A percentile compares a stretch with the other conserved stretches of the same genome.
These are phyloP conservation scores for Ceratonia siliqua DNA, from an alignment of 306 rosid genomes.

Conservation along the genomic window DNA sequence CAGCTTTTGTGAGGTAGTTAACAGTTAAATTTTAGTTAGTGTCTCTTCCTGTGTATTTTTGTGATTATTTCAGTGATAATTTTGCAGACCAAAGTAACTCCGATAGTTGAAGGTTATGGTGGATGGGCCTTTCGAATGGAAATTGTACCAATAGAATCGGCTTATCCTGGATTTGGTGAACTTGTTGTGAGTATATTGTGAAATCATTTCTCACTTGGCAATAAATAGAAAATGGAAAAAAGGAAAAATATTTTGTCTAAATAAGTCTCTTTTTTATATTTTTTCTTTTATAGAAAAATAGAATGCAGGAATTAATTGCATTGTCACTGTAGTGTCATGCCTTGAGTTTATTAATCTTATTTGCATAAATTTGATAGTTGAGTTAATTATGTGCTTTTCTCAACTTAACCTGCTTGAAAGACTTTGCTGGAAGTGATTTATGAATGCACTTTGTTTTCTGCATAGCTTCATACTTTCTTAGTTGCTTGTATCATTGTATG, in stretches of 20 bases:
- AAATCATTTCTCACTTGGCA: constrained; percentile 23
- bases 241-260: neutral
- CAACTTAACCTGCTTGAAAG: constrained; percentile 13
- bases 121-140: constrained; percentile 98
- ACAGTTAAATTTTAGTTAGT: constrained; percentile 7
- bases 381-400: constrained; percentile 18
- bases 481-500: neutral
- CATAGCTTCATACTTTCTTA: constrained; percentile 4
- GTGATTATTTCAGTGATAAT: constrained; percentile 36
- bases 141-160: constrained; percentile 95
- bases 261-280: neutral
- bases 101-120: constrained; percentile 97
- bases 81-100: constrained; percentile 96
- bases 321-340: neutral
- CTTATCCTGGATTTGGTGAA: constrained; percentile 97
- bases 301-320: neutral
- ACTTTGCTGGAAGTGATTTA: neutral
- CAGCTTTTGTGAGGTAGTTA: constrained; percentile 93
- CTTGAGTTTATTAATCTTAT: neutral
- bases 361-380: constrained; percentile 4
- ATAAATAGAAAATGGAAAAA: constrained; percentile 9
- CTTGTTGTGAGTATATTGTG: constrained; percentile 73
- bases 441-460: neutral
- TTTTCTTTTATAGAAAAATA: neutral
- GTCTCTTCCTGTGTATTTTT: constrained; percentile 20